These are phyloP conservation scores for Neofusicoccum umdonicola DNA, from an alignment of 2,329 filamentous ascomycete species.

Conservation along the genomic window DNA sequence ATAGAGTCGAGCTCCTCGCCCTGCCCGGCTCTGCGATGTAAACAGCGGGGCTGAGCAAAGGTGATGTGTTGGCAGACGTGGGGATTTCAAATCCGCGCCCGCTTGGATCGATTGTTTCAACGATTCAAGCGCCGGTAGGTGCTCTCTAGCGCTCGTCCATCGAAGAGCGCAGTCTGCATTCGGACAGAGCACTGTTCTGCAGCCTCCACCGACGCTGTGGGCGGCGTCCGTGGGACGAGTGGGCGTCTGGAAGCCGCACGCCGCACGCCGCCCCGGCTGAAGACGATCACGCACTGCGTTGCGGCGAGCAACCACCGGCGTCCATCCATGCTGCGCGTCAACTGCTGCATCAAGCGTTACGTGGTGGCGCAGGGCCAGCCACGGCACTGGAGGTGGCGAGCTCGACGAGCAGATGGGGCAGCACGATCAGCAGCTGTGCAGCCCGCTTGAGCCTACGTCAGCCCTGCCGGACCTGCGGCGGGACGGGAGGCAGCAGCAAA, in stretches of 20 bases:
- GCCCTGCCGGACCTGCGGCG: background rate
- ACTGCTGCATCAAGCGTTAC: background rate
- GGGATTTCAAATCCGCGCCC: background rate
- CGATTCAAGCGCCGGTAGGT: background rate
- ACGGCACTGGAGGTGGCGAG: slow-evolving; percentile 1
- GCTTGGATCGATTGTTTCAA: background rate
- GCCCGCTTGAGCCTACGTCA: background rate
- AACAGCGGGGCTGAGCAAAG: slow-evolving; percentile 1
- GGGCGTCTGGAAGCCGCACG: background rate
- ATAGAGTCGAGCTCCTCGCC: background rate
- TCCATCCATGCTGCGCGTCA: background rate
- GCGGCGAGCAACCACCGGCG: slow-evolving; percentile 3
- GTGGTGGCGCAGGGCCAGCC: slow-evolving; percentile 6
- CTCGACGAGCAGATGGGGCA: background rate
- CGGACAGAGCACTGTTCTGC: background rate
- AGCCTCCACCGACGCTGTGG: background rate
- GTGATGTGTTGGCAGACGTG: slow-evolving; percentile 10
- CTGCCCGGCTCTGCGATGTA: background rate
- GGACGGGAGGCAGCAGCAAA: background rate
- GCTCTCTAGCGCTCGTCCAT: background rate
- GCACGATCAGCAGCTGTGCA: background rate
- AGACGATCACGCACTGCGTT: background rate
- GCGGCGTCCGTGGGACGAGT: background rate
- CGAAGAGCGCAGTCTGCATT: background rate
- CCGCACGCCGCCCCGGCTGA: background rate